Percentiles rank a stretch among this genome's conserved stretches.
Conservation (phyloP, 768 basidiomycete species). For the Boletus sp. region DNA sequence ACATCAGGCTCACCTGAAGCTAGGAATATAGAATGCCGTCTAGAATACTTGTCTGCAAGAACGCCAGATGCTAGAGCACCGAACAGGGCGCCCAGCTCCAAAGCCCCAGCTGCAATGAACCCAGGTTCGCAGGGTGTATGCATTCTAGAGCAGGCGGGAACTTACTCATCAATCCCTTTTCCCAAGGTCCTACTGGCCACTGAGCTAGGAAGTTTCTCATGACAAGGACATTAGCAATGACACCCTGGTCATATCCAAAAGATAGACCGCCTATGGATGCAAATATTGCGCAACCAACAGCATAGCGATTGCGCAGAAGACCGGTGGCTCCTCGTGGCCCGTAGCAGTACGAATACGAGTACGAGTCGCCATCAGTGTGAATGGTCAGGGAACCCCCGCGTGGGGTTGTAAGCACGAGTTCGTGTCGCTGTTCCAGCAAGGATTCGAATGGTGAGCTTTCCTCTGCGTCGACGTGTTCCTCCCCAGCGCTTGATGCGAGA, state of each 20-base stretch:
- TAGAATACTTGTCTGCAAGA: constrained; percentile 66
- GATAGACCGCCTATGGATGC: constrained; percentile 75
- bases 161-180: constrained; percentile 78
- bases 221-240: constrained; percentile 82
- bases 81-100: constrained; percentile 78
- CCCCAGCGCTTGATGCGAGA: constrained; percentile 8
- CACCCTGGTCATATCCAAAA: constrained; percentile 85
- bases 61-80: constrained; percentile 67
- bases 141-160: constrained; percentile 3
- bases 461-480: constrained; percentile 12
- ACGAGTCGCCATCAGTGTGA: constrained; percentile 31
- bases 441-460: constrained; percentile 12
- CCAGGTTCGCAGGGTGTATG: neutral
- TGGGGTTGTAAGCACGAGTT: constrained; percentile 20
- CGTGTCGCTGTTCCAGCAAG: constrained; percentile 19
- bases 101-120: constrained; percentile 55
- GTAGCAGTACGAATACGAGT: constrained; percentile 68
- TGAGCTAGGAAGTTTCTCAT: constrained; percentile 70
- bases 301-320: constrained; percentile 61
- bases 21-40: constrained; percentile 62
- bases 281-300: constrained; percentile 66
- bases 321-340: constrained; percentile 70
- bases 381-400: constrained; percentile 29
- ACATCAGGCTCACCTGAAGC: constrained; percentile 55
- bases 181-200: constrained; percentile 70